Conservation (phyloP, 768 basidiomycete genomes). For the Ramaria sp. region DNA sequence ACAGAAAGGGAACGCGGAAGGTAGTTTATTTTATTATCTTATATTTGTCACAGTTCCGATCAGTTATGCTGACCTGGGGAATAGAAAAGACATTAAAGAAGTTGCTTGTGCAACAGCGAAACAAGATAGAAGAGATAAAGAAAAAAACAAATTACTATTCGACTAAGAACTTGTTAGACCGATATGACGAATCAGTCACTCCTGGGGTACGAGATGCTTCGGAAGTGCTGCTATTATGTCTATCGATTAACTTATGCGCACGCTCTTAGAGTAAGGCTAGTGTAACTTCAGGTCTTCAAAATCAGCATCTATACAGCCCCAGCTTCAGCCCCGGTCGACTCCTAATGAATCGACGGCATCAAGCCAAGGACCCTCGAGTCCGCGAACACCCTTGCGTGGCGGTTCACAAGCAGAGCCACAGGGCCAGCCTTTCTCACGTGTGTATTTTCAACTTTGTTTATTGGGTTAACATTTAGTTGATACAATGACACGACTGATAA, state of each 20-base stretch:
- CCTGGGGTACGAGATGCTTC: slow-evolving; percentile 13
- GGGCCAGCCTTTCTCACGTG: slow-evolving; percentile 1
- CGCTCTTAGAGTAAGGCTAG: slow-evolving; percentile 13
- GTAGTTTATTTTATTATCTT: slow-evolving; percentile 32
- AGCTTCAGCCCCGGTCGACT: background rate
- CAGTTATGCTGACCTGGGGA: background rate
- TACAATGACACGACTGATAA: too few species aligned
- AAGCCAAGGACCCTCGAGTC: background rate
- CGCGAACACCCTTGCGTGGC: background rate
- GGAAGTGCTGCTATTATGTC: slow-evolving; percentile 18
- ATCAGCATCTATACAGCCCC: background rate
- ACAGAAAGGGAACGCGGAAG: slow-evolving; percentile 70
- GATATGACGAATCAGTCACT: slow-evolving; percentile 56
- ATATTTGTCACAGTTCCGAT: slow-evolving; percentile 3
- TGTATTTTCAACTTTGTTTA: background rate
- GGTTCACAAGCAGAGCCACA: background rate
- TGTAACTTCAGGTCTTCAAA: slow-evolving; percentile 12
- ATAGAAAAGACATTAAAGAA: slow-evolving; percentile 71
- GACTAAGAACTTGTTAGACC: slow-evolving; percentile 81
- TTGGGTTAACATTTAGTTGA: too few species aligned
- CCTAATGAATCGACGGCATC: background rate
- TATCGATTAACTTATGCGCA: slow-evolving; percentile 13
- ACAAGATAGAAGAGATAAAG: slow-evolving; percentile 91
- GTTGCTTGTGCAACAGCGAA: slow-evolving; percentile 67
- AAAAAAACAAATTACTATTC: slow-evolving; percentile 94